phyloP scores from a whole-genome alignment of 305 asterid genomes.

The Rubia balearica region DNA sequence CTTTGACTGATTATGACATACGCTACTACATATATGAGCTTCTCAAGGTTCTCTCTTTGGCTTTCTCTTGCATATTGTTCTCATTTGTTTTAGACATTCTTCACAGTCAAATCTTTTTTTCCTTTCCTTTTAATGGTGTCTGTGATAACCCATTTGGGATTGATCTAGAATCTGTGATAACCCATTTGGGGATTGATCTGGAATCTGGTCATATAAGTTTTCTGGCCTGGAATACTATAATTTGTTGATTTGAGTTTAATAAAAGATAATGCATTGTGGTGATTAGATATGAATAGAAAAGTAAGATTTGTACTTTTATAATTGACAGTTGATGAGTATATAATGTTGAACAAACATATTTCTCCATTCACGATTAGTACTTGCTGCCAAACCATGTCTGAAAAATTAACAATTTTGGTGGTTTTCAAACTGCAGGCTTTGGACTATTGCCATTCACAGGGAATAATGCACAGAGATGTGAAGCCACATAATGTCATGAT shows the following conservation, averaged over 20 bases:
- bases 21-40: slow-evolving; percentile 7
- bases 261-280: not conserved
- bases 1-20: slow-evolving; percentile 8
- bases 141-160: not conserved
- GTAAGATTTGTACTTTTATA: not conserved
- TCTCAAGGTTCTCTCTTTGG: not conserved
- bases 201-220: not conserved
- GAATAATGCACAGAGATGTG: slow-evolving; percentile 7
- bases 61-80: not conserved
- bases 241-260: not conserved
- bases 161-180: too few relatives aligned
- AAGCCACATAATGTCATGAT: slow-evolving; percentile 7
- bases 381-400: not conserved
- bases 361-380: not conserved
- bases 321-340: not conserved
- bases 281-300: not conserved
- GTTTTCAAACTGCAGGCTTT: not conserved
- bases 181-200: not conserved
- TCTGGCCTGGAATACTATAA: not conserved
- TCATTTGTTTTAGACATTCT: not conserved
- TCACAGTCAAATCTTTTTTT: not conserved
- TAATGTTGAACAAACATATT: not conserved
- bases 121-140: not conserved
- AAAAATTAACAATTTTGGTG: not conserved
- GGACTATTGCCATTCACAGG: slow-evolving; percentile 6